Conservation (phyloP, 2,329 filamentous ascomycete species). For the Alternaria triticimaculans region DNA sequence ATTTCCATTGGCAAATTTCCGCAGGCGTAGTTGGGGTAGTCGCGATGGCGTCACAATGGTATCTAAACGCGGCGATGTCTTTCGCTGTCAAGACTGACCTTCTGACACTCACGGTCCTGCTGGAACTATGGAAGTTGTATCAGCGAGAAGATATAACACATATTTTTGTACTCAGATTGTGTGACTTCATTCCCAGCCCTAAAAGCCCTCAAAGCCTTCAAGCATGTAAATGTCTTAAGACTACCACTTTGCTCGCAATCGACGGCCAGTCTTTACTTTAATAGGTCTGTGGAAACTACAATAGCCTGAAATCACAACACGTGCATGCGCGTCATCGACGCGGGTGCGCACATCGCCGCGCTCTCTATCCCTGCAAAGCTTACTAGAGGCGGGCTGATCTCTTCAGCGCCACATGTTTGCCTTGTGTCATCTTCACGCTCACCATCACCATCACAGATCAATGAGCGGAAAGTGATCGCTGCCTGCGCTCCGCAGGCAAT, state of each 20-base stretch:
- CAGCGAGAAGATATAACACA: background rate
- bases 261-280: background rate
- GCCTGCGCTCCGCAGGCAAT: background rate
- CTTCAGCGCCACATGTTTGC: background rate
- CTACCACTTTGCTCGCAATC: background rate
- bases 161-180: background rate
- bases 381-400: background rate
- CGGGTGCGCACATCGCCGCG: background rate
- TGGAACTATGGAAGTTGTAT: background rate
- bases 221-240: background rate
- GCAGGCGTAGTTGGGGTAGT: background rate
- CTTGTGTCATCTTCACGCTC: background rate
- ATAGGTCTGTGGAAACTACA: background rate
- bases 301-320: background rate
- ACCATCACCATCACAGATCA: background rate
- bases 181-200: background rate
- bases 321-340: background rate
- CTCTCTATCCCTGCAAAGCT: background rate
- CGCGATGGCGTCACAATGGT: background rate
- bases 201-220: background rate
- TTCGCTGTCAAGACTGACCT: background rate
- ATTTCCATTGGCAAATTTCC: background rate
- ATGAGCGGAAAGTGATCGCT: background rate
- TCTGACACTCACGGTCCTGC: background rate
- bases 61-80: background rate